Base-by-base conservation (phyloP, 176 grass and related monocot genomes). In the Otatea glauca region DNA sequence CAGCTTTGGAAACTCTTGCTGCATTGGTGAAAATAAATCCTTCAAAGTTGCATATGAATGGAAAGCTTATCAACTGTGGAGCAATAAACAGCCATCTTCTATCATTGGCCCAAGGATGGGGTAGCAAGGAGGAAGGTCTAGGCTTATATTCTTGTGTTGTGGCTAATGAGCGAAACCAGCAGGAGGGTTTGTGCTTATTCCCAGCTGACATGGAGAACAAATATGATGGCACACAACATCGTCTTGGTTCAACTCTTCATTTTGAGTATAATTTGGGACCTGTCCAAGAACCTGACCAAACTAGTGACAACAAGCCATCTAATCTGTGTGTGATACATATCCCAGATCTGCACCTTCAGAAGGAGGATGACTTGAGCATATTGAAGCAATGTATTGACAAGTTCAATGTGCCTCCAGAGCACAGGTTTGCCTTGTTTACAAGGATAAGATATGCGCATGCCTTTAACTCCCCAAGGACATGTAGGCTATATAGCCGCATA, bases 91-190 rank as follows among this genome's bases (percentile, higher is more conserved):
- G 80, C 13, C 79, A 92, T 89, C 93, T 96, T 60, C 86, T 98
- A 83, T 95, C 96, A 83, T 84, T 98, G 75, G 96, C 93, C 21
- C 96, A 98, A 86, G 96, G 91, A 68, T 98, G 96, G 96, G 96
- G 96, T 62, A 98, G 93, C 88, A 98, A 98, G 89, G 96, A 98
- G 92, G 96, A 98, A 92, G 96, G 96, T 21, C 66, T 98, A 32
- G 96, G 96, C 35, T 88, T 98, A 56, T 91, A 92, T 89, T 98
- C 93, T 77, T 98, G 96, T 86, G 91, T 96, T 29, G 86, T 95
- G 84, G 88, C 93, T 86, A 98, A 98, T 67, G 96, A 98, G 81
- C 68, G 77, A 76, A 92, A 92, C 43, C 91, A 98, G 67, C 80
- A 88, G 24, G 96, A 91, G 72, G 87, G 91, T 37, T 77, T 98